These are phyloP conservation scores for Cystobasidium tubakii DNA, from an alignment of 768 basidiomycete species.

Conservation along the genomic window DNA sequence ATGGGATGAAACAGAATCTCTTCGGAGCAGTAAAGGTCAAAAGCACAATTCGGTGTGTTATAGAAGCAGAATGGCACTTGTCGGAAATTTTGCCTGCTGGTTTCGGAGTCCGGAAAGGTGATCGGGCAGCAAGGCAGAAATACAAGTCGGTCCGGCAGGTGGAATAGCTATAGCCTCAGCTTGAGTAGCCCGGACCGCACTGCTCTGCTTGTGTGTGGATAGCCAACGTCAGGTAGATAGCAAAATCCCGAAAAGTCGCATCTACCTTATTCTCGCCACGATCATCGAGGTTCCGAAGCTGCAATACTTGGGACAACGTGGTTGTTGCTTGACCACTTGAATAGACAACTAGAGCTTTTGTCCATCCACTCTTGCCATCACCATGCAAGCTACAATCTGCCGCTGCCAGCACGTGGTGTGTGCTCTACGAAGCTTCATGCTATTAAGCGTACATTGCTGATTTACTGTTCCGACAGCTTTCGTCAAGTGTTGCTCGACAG, in stretches of 20 bases:
- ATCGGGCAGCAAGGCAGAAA: not conserved
- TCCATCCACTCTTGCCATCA: not conserved
- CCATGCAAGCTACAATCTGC: not conserved
- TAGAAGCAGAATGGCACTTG: not conserved
- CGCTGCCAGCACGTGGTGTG: constrained; percentile 1
- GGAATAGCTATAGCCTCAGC: too few species aligned
- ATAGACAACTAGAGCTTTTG: too few species aligned
- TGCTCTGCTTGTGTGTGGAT: too few species aligned
- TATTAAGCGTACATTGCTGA: not conserved
- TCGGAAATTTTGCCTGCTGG: not conserved
- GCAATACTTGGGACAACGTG: too few species aligned
- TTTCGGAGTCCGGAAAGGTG: not conserved
- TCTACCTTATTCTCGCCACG: not conserved
- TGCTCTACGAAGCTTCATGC: not conserved
- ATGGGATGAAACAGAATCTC: too few species aligned
- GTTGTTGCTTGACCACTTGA: too few species aligned
- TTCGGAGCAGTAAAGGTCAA: not conserved
- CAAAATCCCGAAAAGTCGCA: too few species aligned
- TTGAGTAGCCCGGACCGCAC: too few species aligned
- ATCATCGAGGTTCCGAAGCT: not conserved
- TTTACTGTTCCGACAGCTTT: not conserved
- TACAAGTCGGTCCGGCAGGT: too few species aligned
- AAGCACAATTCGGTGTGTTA: not conserved
- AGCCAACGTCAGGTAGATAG: too few species aligned
- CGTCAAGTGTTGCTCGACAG: not conserved